Evolutionary conservation across 371 early-diverging fungal genomes (phyloP).

Genomic region (Choanephora cucurbitarum): DNA sequence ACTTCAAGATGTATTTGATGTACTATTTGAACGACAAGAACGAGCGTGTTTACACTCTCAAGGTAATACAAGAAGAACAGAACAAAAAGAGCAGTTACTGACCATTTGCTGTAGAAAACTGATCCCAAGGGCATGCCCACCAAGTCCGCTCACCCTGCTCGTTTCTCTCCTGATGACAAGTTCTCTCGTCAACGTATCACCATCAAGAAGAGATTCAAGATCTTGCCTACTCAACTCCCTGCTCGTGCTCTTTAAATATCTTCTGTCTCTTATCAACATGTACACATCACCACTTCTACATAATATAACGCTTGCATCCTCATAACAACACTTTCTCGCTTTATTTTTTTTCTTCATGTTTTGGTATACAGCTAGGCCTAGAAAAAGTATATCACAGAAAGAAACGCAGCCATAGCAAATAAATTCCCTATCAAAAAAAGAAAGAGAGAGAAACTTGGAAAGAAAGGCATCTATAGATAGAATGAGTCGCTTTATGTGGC

Average conservation of each 20-base stretch:
- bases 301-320: too few relatives aligned
- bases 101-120: slow-evolving; percentile 65
- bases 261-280: too few relatives aligned
- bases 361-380: too few relatives aligned
- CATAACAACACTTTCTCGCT: too few relatives aligned
- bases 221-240: slow-evolving; percentile 75
- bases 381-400: too few relatives aligned
- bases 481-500: too few relatives aligned
- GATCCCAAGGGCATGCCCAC: slow-evolving; percentile 81
- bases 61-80: slow-evolving; percentile 66
- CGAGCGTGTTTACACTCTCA: slow-evolving; percentile 96
- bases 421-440: too few relatives aligned
- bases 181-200: slow-evolving; percentile 97
- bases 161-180: slow-evolving; percentile 99
- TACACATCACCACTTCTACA: too few relatives aligned
- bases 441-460: too few relatives aligned
- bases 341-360: too few relatives aligned
- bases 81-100: neutral
- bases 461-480: too few relatives aligned
- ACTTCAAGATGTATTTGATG: slow-evolving; percentile 90
- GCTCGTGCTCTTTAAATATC: neutral
- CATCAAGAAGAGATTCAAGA: slow-evolving; percentile 93
- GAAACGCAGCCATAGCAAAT: too few relatives aligned
- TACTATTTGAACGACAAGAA: slow-evolving; percentile 80
- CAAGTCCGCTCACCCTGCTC: slow-evolving; percentile 95